These are phyloP conservation scores for Camellia lanceoleosa DNA, from an alignment of 148 eudicot species.

Conservation along the genomic window DNA sequence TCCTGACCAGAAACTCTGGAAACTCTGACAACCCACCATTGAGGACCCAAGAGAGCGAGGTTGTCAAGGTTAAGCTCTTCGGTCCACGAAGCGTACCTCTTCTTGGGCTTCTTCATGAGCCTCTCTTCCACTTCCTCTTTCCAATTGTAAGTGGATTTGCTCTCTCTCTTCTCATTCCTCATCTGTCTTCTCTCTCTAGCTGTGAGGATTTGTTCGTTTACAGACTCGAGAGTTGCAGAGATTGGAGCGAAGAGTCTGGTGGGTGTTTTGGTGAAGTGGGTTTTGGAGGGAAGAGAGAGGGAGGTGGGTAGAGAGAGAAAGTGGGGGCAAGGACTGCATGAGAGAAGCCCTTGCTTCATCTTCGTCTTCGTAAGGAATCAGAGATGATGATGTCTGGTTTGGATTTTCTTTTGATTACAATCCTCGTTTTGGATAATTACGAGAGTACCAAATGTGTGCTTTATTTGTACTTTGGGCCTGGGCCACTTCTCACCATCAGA, in stretches of 20 bases:
- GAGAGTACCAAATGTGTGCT: background rate
- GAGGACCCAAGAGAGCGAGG: conserved; percentile 62
- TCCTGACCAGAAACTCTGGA: conserved; percentile 44
- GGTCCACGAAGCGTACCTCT: conserved; percentile 59
- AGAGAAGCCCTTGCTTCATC: conserved; percentile 47
- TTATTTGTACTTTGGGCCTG: background rate
- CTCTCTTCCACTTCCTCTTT: conserved; percentile 75
- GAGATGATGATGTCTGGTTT: too few relatives aligned
- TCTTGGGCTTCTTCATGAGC: conserved; percentile 66
- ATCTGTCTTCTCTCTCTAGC: conserved; percentile 78
- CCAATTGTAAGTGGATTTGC: conserved; percentile 54
- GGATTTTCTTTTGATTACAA: background rate
- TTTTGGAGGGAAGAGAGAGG: conserved; percentile 11
- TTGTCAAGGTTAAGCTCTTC: conserved; percentile 80
- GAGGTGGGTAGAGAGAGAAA: conserved; percentile 12
- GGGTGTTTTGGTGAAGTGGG: background rate
- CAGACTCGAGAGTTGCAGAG: conserved; percentile 27
- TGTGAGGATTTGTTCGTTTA: conserved; percentile 22
- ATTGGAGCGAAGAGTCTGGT: conserved; percentile 11
- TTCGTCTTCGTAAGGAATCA: background rate
- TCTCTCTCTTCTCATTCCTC: conserved; percentile 75
- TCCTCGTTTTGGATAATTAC: conserved; percentile 7
- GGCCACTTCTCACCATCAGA: too few relatives aligned
- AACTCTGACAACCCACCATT: conserved; percentile 84
- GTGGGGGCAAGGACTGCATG: conserved; percentile 35